Evolutionary conservation across 768 basidiomycete species (phyloP), one percentile per base, ranked within the genome.

Genomic region (Rhodocollybia butyracea): DNA sequence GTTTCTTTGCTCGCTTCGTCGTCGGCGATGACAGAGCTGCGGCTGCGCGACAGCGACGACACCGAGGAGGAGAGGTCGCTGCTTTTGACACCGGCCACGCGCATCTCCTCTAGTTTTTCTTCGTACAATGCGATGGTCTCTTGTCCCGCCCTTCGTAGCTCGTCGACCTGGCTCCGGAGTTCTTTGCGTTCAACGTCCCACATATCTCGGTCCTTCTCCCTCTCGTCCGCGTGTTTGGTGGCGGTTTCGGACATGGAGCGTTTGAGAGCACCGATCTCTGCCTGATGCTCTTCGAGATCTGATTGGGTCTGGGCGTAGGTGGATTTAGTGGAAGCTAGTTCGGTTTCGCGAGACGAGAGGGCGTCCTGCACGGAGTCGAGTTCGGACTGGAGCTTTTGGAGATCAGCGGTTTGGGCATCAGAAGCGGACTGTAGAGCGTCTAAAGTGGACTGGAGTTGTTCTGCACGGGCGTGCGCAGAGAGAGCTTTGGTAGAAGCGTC

Each of bases 91-190:
- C 55, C 57, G 38, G 46, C 92, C 62, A 91, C 91, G 42, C 88
- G 82, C 59, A 82, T 79, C 13, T 75, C 74, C 62, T 94, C 89
- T 5, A 96, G 75, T 34, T 87, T 84, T 65, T 94, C 92, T 72
- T 99, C 96, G 65, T 98, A 98, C 11, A 97, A 77, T 19, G 91
- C 91, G 57, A 97, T 97, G 0, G 94, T 93, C 83, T 94, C 92
- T 91, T 95, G 91, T 32, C 95, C 95, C 24, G 95, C 96, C 59
- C 81, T 77, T 30, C 92, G 80, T 39, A 98, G 78, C 64, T 94
- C 90, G 54, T 96, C 89, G 1, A 97, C 83, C 61, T 94, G 88
- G 0, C 65, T 68, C 12, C 78, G 78, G 32, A 96, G 73, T 61
- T 94, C 91, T 42, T 68, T 73, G 41, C 84, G 78, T 60, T 92